These are phyloP conservation scores for Mortierella antarctica DNA, from an alignment of 192 early-diverging fungal species.

Conservation along the genomic window DNA sequence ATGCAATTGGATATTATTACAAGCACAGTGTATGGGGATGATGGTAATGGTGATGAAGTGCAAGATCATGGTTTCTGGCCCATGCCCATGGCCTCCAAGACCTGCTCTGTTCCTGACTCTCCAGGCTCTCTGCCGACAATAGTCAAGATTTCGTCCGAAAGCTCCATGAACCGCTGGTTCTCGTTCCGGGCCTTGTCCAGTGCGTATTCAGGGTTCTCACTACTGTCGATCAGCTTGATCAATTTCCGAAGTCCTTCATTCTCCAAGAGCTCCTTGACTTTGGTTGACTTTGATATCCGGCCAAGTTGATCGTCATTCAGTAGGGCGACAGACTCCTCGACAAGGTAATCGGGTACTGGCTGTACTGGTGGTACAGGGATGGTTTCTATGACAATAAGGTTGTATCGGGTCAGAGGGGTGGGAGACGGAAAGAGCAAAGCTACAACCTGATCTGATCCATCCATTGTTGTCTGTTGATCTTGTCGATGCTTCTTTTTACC, in stretches of 20 bases:
- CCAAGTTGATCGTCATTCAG: slow-evolving; percentile 29
- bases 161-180: slow-evolving; percentile 35
- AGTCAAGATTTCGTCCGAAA: slow-evolving; percentile 47
- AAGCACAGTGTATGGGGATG: background rate
- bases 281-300: slow-evolving; percentile 22
- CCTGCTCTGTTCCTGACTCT: slow-evolving; percentile 35
- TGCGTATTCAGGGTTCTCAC: slow-evolving; percentile 50
- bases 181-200: slow-evolving; percentile 46
- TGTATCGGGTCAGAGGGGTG: no score
- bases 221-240: slow-evolving; percentile 40
- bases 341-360: slow-evolving; percentile 33
- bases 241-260: slow-evolving; percentile 31
- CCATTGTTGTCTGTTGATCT: background rate
- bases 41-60: background rate
- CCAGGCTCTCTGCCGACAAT: slow-evolving; percentile 29
- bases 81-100: slow-evolving; percentile 48
- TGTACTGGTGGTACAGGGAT: slow-evolving; percentile 41
- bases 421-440: background rate
- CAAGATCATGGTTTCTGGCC: slow-evolving; percentile 3
- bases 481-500: slow-evolving; percentile 9
- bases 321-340: slow-evolving; percentile 38
- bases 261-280: slow-evolving; percentile 33
- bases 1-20: background rate
- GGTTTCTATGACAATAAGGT: slow-evolving; percentile 13
- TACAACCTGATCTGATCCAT: background rate